These are phyloP conservation scores for Phytophthora rubi DNA, from an alignment of 352 stramenopile genomes.

Conservation along the genomic window DNA sequence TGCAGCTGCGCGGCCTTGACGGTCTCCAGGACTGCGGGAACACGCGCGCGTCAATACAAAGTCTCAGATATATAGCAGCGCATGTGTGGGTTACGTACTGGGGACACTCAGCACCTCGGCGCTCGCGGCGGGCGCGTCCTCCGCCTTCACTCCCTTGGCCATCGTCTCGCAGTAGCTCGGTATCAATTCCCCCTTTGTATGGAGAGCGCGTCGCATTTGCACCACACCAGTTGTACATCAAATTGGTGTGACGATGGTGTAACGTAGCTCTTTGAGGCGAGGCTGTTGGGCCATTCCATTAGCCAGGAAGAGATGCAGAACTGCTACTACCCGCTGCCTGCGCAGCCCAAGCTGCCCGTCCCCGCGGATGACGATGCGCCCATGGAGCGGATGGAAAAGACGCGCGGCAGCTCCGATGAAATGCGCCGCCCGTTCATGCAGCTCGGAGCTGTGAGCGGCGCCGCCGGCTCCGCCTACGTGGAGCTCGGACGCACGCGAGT, in stretches of 20 bases:
- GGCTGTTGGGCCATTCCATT: slow-evolving; percentile 5
- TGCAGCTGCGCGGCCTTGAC: slow-evolving; percentile 90
- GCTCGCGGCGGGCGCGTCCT: slow-evolving; percentile 35
- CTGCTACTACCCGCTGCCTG: slow-evolving; percentile 77
- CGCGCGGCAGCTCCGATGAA: slow-evolving; percentile 72
- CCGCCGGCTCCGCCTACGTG: slow-evolving; percentile 89
- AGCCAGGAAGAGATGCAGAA: slow-evolving; percentile 70
- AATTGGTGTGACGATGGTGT: slow-evolving; percentile 9
- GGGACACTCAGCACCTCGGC: slow-evolving; percentile 56
- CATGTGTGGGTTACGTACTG: slow-evolving; percentile 34
- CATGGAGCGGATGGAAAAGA: slow-evolving; percentile 47
- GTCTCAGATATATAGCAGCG: not conserved
- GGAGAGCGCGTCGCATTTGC: not conserved
- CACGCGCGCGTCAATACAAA: not conserved
- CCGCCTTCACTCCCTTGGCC: slow-evolving; percentile 38
- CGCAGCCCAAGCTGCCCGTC: slow-evolving; percentile 29
- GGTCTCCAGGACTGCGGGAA: slow-evolving; percentile 74
- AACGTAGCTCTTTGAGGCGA: not conserved
- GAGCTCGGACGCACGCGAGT: slow-evolving; percentile 89
- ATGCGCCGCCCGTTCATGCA: slow-evolving; percentile 89
- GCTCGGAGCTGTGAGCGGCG: slow-evolving; percentile 78
- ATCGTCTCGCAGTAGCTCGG: slow-evolving; percentile 30
- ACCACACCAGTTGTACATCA: not conserved
- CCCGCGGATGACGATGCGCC: slow-evolving; percentile 34
- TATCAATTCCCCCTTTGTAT: slow-evolving; percentile 24